Evolutionary conservation across 192 early-diverging fungal genomes (phyloP).

Genomic region (Linnemannia schmuckeri): DNA sequence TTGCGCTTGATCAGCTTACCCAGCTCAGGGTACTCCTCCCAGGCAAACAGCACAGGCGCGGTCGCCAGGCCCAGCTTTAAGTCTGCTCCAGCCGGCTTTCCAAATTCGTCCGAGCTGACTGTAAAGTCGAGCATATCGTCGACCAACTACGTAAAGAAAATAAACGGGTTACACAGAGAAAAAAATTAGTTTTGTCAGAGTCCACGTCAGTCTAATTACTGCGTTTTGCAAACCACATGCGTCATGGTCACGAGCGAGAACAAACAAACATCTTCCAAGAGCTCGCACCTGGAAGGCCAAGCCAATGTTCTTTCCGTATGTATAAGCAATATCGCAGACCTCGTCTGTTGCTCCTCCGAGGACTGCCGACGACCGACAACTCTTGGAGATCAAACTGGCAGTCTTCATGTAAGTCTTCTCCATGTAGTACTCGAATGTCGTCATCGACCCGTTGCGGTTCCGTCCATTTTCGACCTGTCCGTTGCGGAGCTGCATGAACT

Average conservation of each 20-base stretch:
- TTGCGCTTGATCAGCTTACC: constrained; percentile 88
- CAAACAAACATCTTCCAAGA: not conserved
- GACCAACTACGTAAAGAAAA: constrained; percentile 67
- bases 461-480: constrained; percentile 48
- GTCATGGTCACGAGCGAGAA: not conserved
- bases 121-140: constrained; percentile 96
- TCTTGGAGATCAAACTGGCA: constrained; percentile 93
- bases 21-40: constrained; percentile 88
- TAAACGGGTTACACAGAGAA: not conserved
- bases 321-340: constrained; percentile 83
- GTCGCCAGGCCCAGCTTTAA: constrained; percentile 92
- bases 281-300: constrained; percentile 89
- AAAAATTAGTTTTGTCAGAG: not conserved
- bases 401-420: constrained; percentile 97
- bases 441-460: constrained; percentile 34
- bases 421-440: constrained; percentile 91
- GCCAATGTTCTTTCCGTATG: constrained; percentile 91
- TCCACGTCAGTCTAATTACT: no score
- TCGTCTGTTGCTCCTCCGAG: constrained; percentile 82
- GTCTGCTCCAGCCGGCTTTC: constrained; percentile 94
- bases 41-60: constrained; percentile 94
- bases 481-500: constrained; percentile 92
- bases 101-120: constrained; percentile 77
- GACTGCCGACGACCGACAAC: constrained; percentile 88
- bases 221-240: not conserved